Base-by-base conservation (phyloP, 176 grass and related monocot genomes). In the Avena atlantica region DNA sequence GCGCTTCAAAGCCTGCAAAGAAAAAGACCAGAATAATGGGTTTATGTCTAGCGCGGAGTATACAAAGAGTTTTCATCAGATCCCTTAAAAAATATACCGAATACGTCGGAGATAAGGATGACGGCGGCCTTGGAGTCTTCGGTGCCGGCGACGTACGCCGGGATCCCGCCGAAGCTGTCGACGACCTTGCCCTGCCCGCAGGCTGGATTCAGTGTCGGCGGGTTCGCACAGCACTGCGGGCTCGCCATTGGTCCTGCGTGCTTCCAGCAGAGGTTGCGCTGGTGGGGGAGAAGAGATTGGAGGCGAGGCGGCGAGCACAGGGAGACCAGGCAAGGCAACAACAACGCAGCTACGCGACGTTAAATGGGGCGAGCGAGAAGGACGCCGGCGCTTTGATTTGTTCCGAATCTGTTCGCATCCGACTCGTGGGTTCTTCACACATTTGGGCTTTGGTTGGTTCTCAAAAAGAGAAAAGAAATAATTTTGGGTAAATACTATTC, bases 1-100 rank as follows among this genome's bases (percentile, higher is more conserved):
- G 88, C 11, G 90, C 84, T 87, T 92, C 61, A 47, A 47, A 81
- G 6, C 70, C 72, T 84, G 14, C 62, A 81, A n/a, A 20, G 13
- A 70, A 1, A 2, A 24, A 14, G 74, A 56, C 44, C 44, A 25
- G 17, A 71, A 19, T 70, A 0, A 9, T 3, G 1, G 13, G 37
- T 42, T 17, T 9, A 6, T 47, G 9, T 36, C 34, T 0, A 47
- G 50, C 53, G 17, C 16, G 5, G 57, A 21, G 19, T 9, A 60
- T 9, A 60, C 1, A 21, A 60, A 8, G 8, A 60, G 57, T 59
- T 19, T 59, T 6, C 16, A 5, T 6, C 16, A 42, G 40, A 42
- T 42, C 40, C 40, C 6, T 42, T 42, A 6, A 42, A 8, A 42
- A 10, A 60, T 34, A 8, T 1, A 70, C 67, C 67, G 31, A 19